Evolutionary conservation across 495 filamentous ascomycete genomes (phyloP), one percentile per base, ranked within the genome.

Genomic region (Halenospora varia): DNA sequence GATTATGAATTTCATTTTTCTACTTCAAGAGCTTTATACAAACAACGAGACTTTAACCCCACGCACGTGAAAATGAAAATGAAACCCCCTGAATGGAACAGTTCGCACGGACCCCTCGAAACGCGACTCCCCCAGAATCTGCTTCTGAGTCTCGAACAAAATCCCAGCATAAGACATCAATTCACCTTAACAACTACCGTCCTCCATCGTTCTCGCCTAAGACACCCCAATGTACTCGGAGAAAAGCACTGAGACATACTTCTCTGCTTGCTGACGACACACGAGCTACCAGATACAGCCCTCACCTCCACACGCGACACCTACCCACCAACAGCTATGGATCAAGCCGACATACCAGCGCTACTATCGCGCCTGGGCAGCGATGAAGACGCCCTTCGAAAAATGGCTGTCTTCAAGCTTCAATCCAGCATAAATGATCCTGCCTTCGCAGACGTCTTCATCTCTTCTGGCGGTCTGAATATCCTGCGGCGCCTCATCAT

Each of bases 391-490:
- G 89, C 89, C 26, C 89, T 90, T 54, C 90, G 94, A 63, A 99
- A 99, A 77, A 97, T 96, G 90, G 94, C 94, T 11, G 95, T 92
- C 57, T 99, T 99, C 81, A 96, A 96, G 72, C 83, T 99, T 40
- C 94, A 99, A 71, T 81, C 83, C 41, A 89, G 86, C 58, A 96
- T 99, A 66, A 90, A 90, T 65, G 95, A 99, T 69, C 94, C 94
- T 2, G 90, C 91, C 48, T 97, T 99, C 68, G 95, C 94, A 44
- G 95, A 97, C 69, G 81, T 93, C 55, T 99, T 97, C 75, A 96
- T 97, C 20, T 80, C 84, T 13, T 88, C 90, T 57, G 95, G 92
- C 45, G 94, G 94, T 8, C 73, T 97, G 47, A 78, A 81, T 57
- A 86, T 90, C 59, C 75, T 99, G 58, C 83, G 90, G 25, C 85